These are phyloP conservation scores for Apophysomyces ossiformis DNA, from an alignment of 371 early-diverging fungal genomes.

Conservation along the genomic window DNA sequence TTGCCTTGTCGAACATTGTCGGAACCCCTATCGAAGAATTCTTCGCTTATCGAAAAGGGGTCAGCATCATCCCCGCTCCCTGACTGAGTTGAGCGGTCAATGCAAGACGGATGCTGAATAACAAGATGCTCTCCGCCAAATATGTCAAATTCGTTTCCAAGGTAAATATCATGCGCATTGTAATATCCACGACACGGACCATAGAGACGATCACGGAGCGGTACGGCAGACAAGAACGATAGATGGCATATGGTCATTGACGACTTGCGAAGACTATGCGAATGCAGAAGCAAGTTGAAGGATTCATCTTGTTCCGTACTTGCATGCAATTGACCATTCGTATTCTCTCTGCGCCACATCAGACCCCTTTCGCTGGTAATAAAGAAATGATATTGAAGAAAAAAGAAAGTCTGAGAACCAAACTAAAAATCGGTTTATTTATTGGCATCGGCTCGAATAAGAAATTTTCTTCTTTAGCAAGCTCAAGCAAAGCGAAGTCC, in stretches of 20 bases:
- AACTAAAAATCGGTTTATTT: not conserved
- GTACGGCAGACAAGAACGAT: not conserved
- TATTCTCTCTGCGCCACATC: constrained; percentile 6
- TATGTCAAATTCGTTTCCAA: constrained; percentile 2
- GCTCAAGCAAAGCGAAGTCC: too few species aligned
- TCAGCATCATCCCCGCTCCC: not conserved
- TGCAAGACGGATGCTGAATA: not conserved
- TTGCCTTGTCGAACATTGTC: constrained; percentile 1
- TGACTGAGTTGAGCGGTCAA: not conserved
- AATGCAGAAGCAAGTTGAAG: not conserved
- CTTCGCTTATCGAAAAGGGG: not conserved
- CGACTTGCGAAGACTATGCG: not conserved
- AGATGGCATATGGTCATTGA: not conserved
- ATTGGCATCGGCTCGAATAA: not conserved
- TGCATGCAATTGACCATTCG: not conserved
- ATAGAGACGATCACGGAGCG: constrained; percentile 5
- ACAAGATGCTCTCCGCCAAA: constrained; percentile 8
- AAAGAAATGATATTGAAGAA: not conserved
- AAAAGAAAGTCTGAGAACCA: not conserved
- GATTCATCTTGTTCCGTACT: constrained; percentile 1
- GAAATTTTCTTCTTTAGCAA: not conserved
- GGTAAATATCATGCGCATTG: constrained; percentile 1
- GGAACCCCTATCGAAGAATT: too few species aligned
- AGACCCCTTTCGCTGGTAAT: not conserved
- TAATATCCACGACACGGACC: constrained; percentile 4